Evolutionary conservation across 768 basidiomycete species (phyloP).

Genomic region (Termitomyces sp.): DNA sequence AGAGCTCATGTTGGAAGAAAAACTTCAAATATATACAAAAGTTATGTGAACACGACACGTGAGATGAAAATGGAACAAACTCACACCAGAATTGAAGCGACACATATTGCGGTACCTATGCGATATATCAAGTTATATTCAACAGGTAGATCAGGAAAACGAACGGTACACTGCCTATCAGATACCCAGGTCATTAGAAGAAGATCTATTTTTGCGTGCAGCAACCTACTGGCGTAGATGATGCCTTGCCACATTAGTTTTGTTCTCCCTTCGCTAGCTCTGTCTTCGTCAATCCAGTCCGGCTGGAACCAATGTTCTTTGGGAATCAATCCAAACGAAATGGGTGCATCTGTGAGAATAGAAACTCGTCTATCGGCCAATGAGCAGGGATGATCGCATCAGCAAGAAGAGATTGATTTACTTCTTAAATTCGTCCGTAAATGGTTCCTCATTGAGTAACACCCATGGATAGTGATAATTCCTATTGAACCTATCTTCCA

Average conservation of each 20-base stretch:
- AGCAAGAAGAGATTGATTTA: slow-evolving; percentile 21
- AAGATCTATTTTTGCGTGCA: background rate
- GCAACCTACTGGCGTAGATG: slow-evolving; percentile 49
- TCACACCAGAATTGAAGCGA: slow-evolving; percentile 86
- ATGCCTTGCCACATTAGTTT: slow-evolving; percentile 60
- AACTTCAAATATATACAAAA: slow-evolving; percentile 56
- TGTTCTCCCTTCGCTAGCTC: slow-evolving; percentile 52
- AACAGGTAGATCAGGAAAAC: slow-evolving; percentile 19
- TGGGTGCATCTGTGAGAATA: slow-evolving; percentile 50
- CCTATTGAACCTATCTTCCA: slow-evolving; percentile 84
- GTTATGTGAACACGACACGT: background rate
- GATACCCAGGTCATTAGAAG: slow-evolving; percentile 5
- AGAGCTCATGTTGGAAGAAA: slow-evolving; percentile 77
- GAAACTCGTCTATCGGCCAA: slow-evolving; percentile 23
- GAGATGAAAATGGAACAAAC: slow-evolving; percentile 18
- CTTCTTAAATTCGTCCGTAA: slow-evolving; percentile 68
- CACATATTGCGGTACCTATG: slow-evolving; percentile 90
- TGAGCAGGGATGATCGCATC: background rate
- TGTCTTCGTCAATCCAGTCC: slow-evolving; percentile 70
- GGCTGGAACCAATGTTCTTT: slow-evolving; percentile 78
- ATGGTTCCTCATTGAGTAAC: slow-evolving; percentile 80
- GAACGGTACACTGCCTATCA: slow-evolving; percentile 67
- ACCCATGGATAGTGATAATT: slow-evolving; percentile 74
- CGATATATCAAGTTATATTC: background rate
- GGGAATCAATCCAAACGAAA: slow-evolving; percentile 70